phyloP scores from a whole-genome alignment of 805 yeast species.

The Wickerhamiella allomyrinae region DNA sequence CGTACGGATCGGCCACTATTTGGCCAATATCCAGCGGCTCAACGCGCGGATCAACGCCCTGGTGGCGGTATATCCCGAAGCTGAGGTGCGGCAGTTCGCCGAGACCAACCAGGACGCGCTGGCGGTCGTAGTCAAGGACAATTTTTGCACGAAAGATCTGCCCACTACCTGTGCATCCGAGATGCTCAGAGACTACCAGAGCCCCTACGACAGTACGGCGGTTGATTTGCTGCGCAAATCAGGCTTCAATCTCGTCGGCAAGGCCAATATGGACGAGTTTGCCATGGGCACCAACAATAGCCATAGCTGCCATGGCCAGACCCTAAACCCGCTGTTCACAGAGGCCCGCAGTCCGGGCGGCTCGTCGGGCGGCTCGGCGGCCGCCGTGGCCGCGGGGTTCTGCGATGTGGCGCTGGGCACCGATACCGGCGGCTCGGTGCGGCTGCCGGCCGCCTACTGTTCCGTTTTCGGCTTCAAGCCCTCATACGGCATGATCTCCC shows the following conservation, averaged over 20 bases:
- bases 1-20: slow-evolving; percentile 7
- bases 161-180: slow-evolving; percentile 73
- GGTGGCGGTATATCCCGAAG: slow-evolving; percentile 15
- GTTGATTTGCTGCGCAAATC: slow-evolving; percentile 35
- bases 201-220: slow-evolving; percentile 78
- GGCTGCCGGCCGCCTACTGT: slow-evolving; percentile 83
- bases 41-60: slow-evolving; percentile 22
- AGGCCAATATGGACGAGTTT: slow-evolving; percentile 88
- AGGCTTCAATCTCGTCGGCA: slow-evolving; percentile 50
- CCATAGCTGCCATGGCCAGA: slow-evolving; percentile 23
- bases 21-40: slow-evolving; percentile 17
- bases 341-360: slow-evolving; percentile 56
- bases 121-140: slow-evolving; percentile 57
- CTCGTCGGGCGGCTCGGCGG: slow-evolving; percentile 93
- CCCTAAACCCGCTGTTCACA: slow-evolving; percentile 31
- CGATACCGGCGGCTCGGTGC: slow-evolving; percentile 94
- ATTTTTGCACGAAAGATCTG: slow-evolving; percentile 48
- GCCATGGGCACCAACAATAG: slow-evolving; percentile 68
- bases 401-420: slow-evolving; percentile 77
- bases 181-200: slow-evolving; percentile 40
- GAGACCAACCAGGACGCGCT: slow-evolving; percentile 3
- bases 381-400: slow-evolving; percentile 62
- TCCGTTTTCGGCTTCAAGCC: slow-evolving; percentile 85
- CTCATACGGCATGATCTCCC: slow-evolving; percentile 75
- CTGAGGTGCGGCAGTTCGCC: slow-evolving; percentile 9